phyloP scores from a whole-genome alignment of 208 protist genomes.

The Angomonas deanei region DNA sequence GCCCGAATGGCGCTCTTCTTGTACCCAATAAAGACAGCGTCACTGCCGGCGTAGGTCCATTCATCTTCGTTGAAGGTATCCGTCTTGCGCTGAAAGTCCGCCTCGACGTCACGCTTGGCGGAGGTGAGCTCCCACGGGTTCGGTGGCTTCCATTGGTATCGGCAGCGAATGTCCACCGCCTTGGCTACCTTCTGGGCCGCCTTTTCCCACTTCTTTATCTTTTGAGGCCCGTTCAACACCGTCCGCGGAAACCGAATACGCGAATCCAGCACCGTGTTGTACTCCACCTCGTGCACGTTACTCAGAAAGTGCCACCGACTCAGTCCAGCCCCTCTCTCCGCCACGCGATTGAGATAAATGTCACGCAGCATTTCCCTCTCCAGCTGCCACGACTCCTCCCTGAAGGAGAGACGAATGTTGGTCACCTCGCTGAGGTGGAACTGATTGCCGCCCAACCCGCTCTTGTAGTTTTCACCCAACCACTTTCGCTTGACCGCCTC shows the following conservation, averaged over 20 bases:
- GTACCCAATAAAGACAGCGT: conserved; percentile 87
- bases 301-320: conserved; percentile 79
- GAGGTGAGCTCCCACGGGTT: conserved; percentile 59
- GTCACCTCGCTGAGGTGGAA: conserved; percentile 82
- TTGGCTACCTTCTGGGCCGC: conserved; percentile 50
- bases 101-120: conserved; percentile 50
- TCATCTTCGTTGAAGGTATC: conserved; percentile 87
- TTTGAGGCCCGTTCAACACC: conserved; percentile 63
- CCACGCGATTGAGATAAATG: conserved; percentile 45
- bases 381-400: conserved; percentile 73
- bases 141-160: conserved; percentile 78
- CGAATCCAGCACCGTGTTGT: conserved; percentile 77
- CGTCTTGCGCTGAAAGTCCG: conserved; percentile 80
- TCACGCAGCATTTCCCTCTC: conserved; percentile 82
- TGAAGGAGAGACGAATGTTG: conserved; percentile 78
- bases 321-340: conserved; percentile 33
- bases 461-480: conserved; percentile 69
- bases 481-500: conserved; percentile 64
- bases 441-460: conserved; percentile 58
- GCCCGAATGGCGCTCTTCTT: conserved; percentile 61
- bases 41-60: conserved; percentile 80
- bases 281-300: conserved; percentile 80
- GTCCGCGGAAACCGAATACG: conserved; percentile 87
- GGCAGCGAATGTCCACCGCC: conserved; percentile 65
- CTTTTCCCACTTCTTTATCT: conserved; percentile 22